Base-by-base conservation (phyloP, 179 eudicot genomes). In the Patellifolia procumbens region DNA sequence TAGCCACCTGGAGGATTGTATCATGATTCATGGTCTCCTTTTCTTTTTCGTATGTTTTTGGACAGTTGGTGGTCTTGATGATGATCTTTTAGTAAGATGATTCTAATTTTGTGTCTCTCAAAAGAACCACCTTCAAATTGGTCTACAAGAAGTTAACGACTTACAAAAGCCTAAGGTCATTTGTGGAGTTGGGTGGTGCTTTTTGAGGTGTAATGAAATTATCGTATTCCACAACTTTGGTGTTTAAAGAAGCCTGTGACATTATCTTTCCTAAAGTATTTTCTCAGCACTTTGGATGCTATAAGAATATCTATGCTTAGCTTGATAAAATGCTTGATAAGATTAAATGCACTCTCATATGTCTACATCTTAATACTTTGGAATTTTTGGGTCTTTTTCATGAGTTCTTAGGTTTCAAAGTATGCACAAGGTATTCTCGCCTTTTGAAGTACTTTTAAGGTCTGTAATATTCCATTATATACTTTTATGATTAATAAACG, bases 61-160 rank as follows among this genome's bases (percentile, higher is more conserved):
- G 71, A 22, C 34, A 4, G 32, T 67, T 12, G 11, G 58, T 39
- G 43, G 8, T 39, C 0, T 9, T 28, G 59, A 42, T n/a, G 46
- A 26, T 35, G 24, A 16, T 9, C 32, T 48, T 56, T 7, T 3
- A 2, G n/a, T 2, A 72, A 56, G 51, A 35, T n/a, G 13, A 5
- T 4, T 55, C 39, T 29, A 26, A 39, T 9, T 67, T 39, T 15
- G 4, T 49, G 42, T 56, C 32, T 58, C 31, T 58, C 34, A n/a
- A 58, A 68, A 76, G 74, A 58, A 68, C 67, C 73, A 66, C 29
- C 24, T 29, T 39, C 37, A 20, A 7, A 46, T 7, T 52, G 64
- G 78, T 67, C 78, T 43, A 26, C 34, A 68, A 43, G 65, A 20
- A 11, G 19, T 59, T 15, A 4, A n/a, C 7, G 37, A 12, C 64